phyloP scores from a whole-genome alignment of 2,329 filamentous ascomycete species.

The Gliomastix tumulicola region DNA sequence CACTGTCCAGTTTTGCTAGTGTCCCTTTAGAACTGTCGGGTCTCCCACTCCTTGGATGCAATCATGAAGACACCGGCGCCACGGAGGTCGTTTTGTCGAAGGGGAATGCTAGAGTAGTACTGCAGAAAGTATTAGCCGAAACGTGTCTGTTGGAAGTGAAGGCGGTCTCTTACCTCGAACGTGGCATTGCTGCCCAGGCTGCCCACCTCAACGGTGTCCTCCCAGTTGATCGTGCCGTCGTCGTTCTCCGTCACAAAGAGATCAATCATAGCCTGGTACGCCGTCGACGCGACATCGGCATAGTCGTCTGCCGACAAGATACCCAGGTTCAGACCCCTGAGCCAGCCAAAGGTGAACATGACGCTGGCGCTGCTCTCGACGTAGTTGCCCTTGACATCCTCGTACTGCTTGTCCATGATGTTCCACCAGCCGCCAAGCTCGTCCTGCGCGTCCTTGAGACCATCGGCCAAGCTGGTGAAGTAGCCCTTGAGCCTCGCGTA shows the following conservation, averaged over 20 bases:
- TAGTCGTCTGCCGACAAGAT: constrained; percentile 7
- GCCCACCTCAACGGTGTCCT: constrained; percentile 43
- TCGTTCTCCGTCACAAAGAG: constrained; percentile 32
- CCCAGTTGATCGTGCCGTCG: constrained; percentile 35
- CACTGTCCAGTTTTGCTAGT: too few species aligned
- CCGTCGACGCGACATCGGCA: constrained; percentile 5
- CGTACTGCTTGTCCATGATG: constrained; percentile 42
- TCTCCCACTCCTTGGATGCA: constrained; percentile 18
- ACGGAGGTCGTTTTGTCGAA: constrained; percentile 17
- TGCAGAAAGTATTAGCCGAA: constrained; percentile 3
- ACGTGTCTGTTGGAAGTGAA: background rate
- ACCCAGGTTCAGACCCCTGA: constrained; percentile 26
- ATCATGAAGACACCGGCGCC: constrained; percentile 19
- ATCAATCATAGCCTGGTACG: constrained; percentile 22
- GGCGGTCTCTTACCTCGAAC: constrained; percentile 32
- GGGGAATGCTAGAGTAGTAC: constrained; percentile 17
- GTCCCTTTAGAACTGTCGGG: too few species aligned
- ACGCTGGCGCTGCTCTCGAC: constrained; percentile 50
- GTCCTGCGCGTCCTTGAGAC: constrained; percentile 32
- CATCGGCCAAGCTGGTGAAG: constrained; percentile 27
- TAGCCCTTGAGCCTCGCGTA: constrained; percentile 24
- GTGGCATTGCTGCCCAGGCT: constrained; percentile 36
- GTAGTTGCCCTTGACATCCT: constrained; percentile 41
- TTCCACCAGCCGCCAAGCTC: constrained; percentile 46
- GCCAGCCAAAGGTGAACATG: constrained; percentile 45